phyloP scores from a whole-genome alignment of 192 early-diverging fungal species.

The Diversispora epigaea region DNA sequence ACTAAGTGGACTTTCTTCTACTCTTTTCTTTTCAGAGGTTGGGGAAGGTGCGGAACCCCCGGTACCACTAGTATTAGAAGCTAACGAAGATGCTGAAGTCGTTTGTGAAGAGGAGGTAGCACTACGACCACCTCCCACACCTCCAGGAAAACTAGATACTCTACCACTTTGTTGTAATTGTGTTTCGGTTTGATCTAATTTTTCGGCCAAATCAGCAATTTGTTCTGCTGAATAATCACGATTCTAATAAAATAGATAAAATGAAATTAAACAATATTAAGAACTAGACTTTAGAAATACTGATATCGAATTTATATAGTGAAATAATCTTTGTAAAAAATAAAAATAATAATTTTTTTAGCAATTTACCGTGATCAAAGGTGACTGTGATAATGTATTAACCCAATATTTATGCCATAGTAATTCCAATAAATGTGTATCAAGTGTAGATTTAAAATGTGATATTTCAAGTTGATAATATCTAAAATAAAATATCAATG shows the following conservation, averaged over 20 bases:
- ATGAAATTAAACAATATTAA: not conserved
- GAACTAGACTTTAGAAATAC: not conserved
- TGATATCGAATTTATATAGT: too few relatives aligned
- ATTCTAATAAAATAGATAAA: slow-evolving; percentile 55
- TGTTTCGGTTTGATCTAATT: slow-evolving; percentile 74
- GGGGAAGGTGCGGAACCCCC: not conserved
- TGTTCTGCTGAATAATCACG: slow-evolving; percentile 77
- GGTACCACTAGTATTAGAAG: not conserved
- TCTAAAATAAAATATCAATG: slow-evolving; percentile 30
- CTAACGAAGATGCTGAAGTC: not conserved
- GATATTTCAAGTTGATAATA: slow-evolving; percentile 91
- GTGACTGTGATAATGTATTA: slow-evolving; percentile 89
- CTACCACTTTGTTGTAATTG: slow-evolving; percentile 50
- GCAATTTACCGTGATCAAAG: slow-evolving; percentile 72
- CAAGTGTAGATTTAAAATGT: slow-evolving; percentile 91
- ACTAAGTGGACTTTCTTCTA: slow-evolving; percentile 61
- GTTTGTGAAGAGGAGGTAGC: not conserved
- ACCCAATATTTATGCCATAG: slow-evolving; percentile 99
- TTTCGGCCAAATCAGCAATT: slow-evolving; percentile 78
- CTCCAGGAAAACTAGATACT: slow-evolving; percentile 37
- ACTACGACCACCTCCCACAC: slow-evolving; percentile 42
- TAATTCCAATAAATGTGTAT: slow-evolving; percentile 81
- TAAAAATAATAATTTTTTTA: too few relatives aligned
- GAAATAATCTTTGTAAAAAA: too few relatives aligned
- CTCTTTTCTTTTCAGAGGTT: slow-evolving; percentile 56